Evolutionary conservation across 1,139 yeast genomes (phyloP), one percentile per base, ranked within the genome.

Genomic region (Wickerhamiella pararugosa): DNA sequence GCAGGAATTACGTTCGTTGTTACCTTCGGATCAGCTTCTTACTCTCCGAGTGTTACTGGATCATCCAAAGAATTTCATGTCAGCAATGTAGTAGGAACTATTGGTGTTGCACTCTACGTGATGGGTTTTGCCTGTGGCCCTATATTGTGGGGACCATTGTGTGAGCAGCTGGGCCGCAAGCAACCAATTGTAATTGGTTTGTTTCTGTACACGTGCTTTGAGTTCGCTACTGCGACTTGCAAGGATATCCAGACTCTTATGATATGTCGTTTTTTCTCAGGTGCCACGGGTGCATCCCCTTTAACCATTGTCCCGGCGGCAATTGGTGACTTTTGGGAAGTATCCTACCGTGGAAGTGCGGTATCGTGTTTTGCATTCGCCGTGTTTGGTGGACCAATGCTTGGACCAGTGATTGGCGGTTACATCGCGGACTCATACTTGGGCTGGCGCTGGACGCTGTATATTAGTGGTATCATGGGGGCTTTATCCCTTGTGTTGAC

Each of bases 101-200:
- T 82, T 35, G 79, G 81, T 42, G 68, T 81, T 15, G 73, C 92
- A 0, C 65, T 82, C 25, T 83, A 73, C 53, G 93, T 83, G 25
- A 55, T 80, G 37, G 94, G 94, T 26, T 81, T 81, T 59, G 93
- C 92, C 1, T 69, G 79, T 0, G 93, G 94, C 11, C 94, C 94
- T 5, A 64, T 79, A 32, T 52, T 80, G 33, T 82, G 83, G 76
- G 94, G 92, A 25, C 94, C 94, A 7, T 58, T 80, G 38, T 78
- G 87, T 4, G 94, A 83, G 58, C 56, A 80, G 42, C 79, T 69
- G 52, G 94, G 94, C 39, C 72, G 94, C 59, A 73, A 72, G 55
- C 59, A 66, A 4, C 75, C 81, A 9, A 51, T 79, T 40, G 50
- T 79, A 1, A 46, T 73, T 1, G 72, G 84, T 67, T 82, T 1